phyloP scores from a whole-genome alignment of 176 grass and related monocot genomes.

The Zoysia pacifica region DNA sequence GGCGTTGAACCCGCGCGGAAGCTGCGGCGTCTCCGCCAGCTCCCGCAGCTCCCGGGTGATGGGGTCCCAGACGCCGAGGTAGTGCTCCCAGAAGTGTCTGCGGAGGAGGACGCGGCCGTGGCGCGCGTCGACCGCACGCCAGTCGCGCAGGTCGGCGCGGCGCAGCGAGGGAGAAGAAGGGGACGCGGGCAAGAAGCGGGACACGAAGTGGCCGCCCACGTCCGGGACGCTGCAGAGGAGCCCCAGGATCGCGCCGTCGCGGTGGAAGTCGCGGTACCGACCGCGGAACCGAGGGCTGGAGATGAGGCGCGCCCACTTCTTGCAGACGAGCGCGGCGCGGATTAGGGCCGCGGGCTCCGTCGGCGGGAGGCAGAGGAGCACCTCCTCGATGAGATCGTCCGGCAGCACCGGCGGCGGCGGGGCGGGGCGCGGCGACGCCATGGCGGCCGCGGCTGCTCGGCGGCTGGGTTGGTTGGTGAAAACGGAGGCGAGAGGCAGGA shows the following conservation, averaged over 20 bases:
- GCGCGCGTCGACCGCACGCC: not conserved
- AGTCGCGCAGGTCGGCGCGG: not conserved
- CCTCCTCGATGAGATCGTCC: not conserved
- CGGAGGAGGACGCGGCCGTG: slow-evolving; percentile 8
- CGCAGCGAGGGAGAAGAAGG: not conserved
- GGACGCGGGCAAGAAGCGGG: not conserved
- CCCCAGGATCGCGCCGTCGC: not conserved
- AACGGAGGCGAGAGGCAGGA: no score
- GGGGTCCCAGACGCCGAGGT: not conserved
- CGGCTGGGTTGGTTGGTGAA: no score
- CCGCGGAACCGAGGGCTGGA: not conserved
- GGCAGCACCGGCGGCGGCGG: not conserved
- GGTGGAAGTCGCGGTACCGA: not conserved
- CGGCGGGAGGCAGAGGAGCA: not conserved
- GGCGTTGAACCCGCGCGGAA: not conserved
- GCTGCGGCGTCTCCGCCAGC: not conserved
- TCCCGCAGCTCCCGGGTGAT: not conserved
- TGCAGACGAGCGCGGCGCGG: not conserved
- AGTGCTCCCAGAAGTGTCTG: no score
- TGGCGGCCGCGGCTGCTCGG: not conserved
- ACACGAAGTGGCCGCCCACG: not conserved
- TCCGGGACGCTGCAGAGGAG: not conserved
- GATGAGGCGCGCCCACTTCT: not conserved
- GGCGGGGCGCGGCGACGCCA: not conserved
- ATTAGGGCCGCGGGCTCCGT: not conserved